These are phyloP conservation scores for Hyphopichia pseudoburtonii DNA, from an alignment of 1,139 yeast species.

Conservation along the genomic window DNA sequence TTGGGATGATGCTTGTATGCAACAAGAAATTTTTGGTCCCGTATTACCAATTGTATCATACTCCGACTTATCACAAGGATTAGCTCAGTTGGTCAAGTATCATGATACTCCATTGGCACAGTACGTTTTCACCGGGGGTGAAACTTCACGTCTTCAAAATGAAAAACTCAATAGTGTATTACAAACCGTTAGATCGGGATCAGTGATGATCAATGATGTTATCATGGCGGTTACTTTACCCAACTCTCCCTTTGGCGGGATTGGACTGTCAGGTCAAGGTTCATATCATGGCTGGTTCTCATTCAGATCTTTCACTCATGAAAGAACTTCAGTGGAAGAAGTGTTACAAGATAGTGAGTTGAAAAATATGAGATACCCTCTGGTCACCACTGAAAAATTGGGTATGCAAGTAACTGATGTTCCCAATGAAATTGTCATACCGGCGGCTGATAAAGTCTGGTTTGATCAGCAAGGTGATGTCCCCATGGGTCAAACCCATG, in stretches of 20 bases:
- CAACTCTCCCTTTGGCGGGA: constrained; percentile 87
- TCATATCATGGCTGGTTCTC: constrained; percentile 84
- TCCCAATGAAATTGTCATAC: constrained; percentile 18
- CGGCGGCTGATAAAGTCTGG: constrained; percentile 36
- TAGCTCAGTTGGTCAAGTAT: constrained; percentile 44
- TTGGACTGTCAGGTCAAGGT: constrained; percentile 72
- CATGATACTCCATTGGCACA: constrained; percentile 90
- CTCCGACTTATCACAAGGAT: constrained; percentile 45
- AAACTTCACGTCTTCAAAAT: constrained; percentile 34
- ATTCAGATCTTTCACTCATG: constrained; percentile 73
- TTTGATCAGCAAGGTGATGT: constrained; percentile 40
- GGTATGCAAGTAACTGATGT: constrained; percentile 16
- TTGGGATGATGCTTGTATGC: constrained; percentile 73
- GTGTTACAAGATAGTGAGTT: constrained; percentile 65
- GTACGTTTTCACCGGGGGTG: constrained; percentile 66
- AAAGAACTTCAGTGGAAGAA: constrained; percentile 67
- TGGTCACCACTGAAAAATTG: constrained; percentile 45
- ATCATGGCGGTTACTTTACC: constrained; percentile 68
- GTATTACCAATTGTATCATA: constrained; percentile 71
- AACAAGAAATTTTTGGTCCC: constrained; percentile 83
- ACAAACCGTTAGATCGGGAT: constrained; percentile 70
- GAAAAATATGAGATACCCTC: constrained; percentile 68
- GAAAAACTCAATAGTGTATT: constrained; percentile 53
- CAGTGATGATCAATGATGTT: constrained; percentile 70
- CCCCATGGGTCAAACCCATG: too few relatives aligned